These are phyloP conservation scores for Fraxinus floribunda DNA, from an alignment of 305 asterid species.

Conservation along the genomic window DNA sequence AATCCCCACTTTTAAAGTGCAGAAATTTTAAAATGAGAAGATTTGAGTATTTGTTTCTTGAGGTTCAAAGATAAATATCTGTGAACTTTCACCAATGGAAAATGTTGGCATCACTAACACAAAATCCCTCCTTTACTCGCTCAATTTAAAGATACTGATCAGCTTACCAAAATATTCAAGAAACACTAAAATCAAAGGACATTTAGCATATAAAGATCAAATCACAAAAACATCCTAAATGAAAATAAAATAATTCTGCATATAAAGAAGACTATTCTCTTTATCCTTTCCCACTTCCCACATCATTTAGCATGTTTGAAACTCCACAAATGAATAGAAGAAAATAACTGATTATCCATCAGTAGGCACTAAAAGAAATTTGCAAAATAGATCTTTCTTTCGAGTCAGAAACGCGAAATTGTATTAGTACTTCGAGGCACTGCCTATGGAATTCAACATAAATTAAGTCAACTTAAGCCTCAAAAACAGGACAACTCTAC, in stretches of 20 bases:
- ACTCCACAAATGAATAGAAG: neutral
- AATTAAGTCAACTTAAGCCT: slow-evolving; percentile 36
- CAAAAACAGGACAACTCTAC: slow-evolving; percentile 42
- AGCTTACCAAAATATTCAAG: neutral
- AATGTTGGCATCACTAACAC: too few species aligned
- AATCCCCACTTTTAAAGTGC: too few species aligned
- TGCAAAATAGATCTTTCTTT: neutral
- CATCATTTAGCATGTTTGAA: neutral
- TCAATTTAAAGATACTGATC: neutral
- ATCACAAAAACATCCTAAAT: neutral
- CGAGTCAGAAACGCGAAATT: slow-evolving; percentile 13
- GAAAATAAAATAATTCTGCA: neutral
- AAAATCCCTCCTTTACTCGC: neutral
- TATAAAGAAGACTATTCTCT: neutral
- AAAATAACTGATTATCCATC: neutral
- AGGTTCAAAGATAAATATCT: too few species aligned
- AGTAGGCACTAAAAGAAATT: neutral
- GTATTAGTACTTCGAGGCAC: slow-evolving; percentile 27
- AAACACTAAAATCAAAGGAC: neutral
- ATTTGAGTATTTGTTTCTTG: too few species aligned
- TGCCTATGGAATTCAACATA: slow-evolving; percentile 34
- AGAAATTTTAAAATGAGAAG: too few species aligned
- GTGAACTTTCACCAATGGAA: too few species aligned
- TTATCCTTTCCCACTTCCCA: neutral
- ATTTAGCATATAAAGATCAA: neutral